phyloP scores from a whole-genome alignment of 352 stramenopile genomes.

The Globisporangium ultimum region DNA sequence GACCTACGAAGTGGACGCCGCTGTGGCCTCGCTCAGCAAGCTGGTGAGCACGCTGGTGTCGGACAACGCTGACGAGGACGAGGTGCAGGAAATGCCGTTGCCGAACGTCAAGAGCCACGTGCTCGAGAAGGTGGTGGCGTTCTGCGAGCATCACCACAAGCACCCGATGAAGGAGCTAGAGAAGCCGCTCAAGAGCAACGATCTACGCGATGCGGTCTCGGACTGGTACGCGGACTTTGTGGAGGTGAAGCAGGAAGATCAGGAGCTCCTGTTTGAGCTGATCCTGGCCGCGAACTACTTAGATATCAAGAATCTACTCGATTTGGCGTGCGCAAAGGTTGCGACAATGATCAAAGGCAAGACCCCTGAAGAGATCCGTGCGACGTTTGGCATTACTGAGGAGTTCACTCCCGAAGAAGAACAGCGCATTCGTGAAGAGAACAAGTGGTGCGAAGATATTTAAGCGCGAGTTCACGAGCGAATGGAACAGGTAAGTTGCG shows the following conservation, averaged over 20 bases:
- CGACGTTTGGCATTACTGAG: conserved; percentile 53
- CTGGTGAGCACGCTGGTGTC: conserved; percentile 18
- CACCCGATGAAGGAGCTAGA: conserved; percentile 40
- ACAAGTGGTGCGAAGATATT: conserved; percentile 67
- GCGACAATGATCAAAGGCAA: conserved; percentile 65
- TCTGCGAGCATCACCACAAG: conserved; percentile 19
- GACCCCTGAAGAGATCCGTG: conserved; percentile 56
- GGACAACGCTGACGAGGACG: conserved; percentile 13
- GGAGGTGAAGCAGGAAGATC: conserved; percentile 25
- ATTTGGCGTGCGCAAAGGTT: conserved; percentile 56
- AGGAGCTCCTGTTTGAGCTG: conserved; percentile 62
- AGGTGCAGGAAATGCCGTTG: conserved; percentile 19
- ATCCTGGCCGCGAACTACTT: conserved; percentile 71
- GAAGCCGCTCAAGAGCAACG: conserved; percentile 54
- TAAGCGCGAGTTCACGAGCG: conserved; percentile 3
- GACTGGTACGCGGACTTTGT: conserved; percentile 66
- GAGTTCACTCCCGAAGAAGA: conserved; percentile 68
- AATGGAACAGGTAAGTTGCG: not conserved
- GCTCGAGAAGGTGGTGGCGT: conserved; percentile 19
- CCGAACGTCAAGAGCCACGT: conserved; percentile 25
- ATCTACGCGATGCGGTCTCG: conserved; percentile 41
- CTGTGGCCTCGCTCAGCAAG: conserved; percentile 18
- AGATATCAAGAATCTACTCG: conserved; percentile 64
- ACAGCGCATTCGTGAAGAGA: conserved; percentile 59
- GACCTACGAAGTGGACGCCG: conserved; percentile 13